Conservation (phyloP, 768 basidiomycete genomes). For the Phlebiopsis flavidoalba region DNA sequence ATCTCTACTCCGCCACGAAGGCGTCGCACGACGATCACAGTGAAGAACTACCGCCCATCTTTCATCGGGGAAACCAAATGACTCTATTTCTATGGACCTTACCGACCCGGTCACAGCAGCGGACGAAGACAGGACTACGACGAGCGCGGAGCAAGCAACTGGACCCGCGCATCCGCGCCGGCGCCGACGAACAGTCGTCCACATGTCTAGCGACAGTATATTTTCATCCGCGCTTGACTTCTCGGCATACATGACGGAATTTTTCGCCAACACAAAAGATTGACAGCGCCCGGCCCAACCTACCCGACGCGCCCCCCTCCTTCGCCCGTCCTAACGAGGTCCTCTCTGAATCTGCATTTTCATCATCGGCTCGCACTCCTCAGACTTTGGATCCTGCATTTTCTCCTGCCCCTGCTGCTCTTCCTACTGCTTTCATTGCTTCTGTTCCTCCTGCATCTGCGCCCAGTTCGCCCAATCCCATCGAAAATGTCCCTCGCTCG, state of each 20-base stretch:
- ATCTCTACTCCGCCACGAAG: conserved; percentile 22
- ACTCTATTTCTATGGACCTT: background rate
- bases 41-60: background rate
- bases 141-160: background rate
- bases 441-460: background rate
- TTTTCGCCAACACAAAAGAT: background rate
- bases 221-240: conserved; percentile 26
- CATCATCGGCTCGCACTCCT: background rate
- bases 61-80: background rate
- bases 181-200: conserved; percentile 21
- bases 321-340: background rate
- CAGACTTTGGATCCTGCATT: background rate
- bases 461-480: background rate
- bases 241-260: conserved; percentile 15
- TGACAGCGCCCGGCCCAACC: background rate
- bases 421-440: background rate
- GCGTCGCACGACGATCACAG: conserved; percentile 9
- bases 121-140: background rate
- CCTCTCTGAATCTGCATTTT: background rate
- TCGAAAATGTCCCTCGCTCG: background rate
- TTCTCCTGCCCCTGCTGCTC: background rate
- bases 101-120: background rate
- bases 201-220: conserved; percentile 21
- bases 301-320: conserved; percentile 6
- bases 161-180: conserved; percentile 13